phyloP scores from a whole-genome alignment of 257 asterid genomes.

The Catharanthus roseus region DNA sequence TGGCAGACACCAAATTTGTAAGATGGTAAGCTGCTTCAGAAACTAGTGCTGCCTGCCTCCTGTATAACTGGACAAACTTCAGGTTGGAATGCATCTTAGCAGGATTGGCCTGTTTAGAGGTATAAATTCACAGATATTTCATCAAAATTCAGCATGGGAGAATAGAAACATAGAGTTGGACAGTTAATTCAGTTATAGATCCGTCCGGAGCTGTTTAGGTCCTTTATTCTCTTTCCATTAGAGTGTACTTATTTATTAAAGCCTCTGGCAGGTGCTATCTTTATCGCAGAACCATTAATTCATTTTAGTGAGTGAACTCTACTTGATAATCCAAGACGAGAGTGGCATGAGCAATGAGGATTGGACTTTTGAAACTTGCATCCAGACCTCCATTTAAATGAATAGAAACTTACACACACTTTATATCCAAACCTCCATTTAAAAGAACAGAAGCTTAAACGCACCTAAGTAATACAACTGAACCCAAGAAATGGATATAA shows the following conservation, averaged over 20 bases:
- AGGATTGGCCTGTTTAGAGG: slow-evolving; percentile 14
- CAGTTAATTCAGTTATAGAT: not conserved
- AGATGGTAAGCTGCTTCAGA: slow-evolving; percentile 13
- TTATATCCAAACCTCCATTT: not conserved
- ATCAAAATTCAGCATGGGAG: not conserved
- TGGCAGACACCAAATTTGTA: slow-evolving; percentile 7
- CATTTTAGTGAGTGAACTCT: not conserved
- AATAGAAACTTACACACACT: not conserved
- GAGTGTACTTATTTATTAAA: not conserved
- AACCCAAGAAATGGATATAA: not conserved
- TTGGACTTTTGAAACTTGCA: not conserved
- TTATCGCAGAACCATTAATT: not conserved
- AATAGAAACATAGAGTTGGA: not conserved
- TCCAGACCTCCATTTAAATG: not conserved
- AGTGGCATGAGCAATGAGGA: not conserved
- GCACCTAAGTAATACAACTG: not conserved
- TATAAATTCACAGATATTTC: not conserved
- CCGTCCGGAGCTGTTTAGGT: not conserved
- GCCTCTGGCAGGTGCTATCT: not conserved
- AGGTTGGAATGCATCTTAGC: slow-evolving; percentile 15
- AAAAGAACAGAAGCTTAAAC: not conserved
- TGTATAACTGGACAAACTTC: slow-evolving; percentile 11
- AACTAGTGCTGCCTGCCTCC: slow-evolving; percentile 14
- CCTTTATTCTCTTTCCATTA: not conserved
- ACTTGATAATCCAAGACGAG: not conserved